Conservation (phyloP, 83 land plant genomes). For the Picea abies region DNA sequence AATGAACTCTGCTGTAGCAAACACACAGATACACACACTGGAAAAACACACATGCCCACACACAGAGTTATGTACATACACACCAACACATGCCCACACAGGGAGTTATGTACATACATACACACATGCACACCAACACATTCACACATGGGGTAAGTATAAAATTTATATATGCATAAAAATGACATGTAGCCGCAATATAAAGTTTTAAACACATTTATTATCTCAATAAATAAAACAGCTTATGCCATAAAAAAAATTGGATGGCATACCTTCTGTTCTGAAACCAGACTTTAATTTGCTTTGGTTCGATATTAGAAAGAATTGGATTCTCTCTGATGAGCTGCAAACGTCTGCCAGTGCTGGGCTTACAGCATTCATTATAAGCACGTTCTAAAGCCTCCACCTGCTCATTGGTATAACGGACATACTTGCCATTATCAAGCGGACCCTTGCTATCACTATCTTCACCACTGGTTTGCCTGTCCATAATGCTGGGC, state of each 20-base stretch:
- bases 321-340: constrained; percentile 89
- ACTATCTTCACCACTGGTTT: constrained; percentile 12
- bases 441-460: constrained; percentile 25
- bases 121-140: background rate
- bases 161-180: background rate
- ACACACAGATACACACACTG: background rate
- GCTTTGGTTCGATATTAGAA: constrained; percentile 91
- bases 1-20: background rate
- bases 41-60: too few relatives aligned
- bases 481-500: constrained; percentile 20
- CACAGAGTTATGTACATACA: background rate
- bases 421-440: constrained; percentile 73
- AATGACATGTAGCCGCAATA: background rate
- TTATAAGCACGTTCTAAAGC: constrained; percentile 87
- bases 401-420: constrained; percentile 96
- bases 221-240: constrained; percentile 3
- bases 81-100: background rate
- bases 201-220: background rate
- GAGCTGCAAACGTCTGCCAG: constrained; percentile 84
- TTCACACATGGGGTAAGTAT: background rate
- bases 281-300: constrained; percentile 99
- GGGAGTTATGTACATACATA: too few relatives aligned
- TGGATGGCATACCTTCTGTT: constrained; percentile 70
- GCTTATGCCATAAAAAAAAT: background rate
- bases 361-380: constrained; percentile 96